Evolutionary conservation across 495 filamentous ascomycete species (phyloP), one percentile per base, ranked within the genome.

Genomic region (Penicillium malachiteum): DNA sequence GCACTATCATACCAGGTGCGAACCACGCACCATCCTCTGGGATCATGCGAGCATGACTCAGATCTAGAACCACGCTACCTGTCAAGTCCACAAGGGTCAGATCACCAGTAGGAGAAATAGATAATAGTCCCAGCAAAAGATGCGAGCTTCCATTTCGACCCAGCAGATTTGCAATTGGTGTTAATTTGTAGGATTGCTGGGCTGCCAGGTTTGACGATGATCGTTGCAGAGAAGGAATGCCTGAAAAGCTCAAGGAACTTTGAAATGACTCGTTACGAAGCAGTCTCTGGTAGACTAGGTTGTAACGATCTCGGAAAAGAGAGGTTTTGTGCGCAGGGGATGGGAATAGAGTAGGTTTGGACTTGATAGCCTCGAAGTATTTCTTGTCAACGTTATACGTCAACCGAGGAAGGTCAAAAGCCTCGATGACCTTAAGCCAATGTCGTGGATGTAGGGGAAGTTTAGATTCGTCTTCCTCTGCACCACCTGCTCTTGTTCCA

Each of bases 181-280:
- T 97, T 40, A 98, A 81, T 64, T 91, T 96, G 73, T 95, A 92
- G 12, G 84, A 83, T 60, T 90, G 81, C 53, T 83, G 80, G 58
- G 50, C 18, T 65, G 74, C 48, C 21, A 82, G 72, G 41, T 77
- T 78, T n/a, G 82, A 84, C 3, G 74, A 71, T 14, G 84, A 81
- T 14, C 82, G 75, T 58, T 78, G 77, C n/a, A 80, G 61, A 2
- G 78, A 74, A 33, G 69, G 65, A 7, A 67, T 52, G 33, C 74
- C 71, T 35, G 80, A 68, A 4, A 77, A 72, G 7, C 72, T 75
- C 13, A 87, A 77, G 3, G 91, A 88, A 12, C 85, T 83, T 64
- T 97, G 93, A 62, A 97, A 98, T 8, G 90, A 83, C 65, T 97
- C 93, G 66, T 96, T 96, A 33, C 94, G 86, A 11, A 97, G 79